phyloP scores from a whole-genome alignment of 2,329 filamentous ascomycete genomes.

The Blastomyces gilchristii region DNA sequence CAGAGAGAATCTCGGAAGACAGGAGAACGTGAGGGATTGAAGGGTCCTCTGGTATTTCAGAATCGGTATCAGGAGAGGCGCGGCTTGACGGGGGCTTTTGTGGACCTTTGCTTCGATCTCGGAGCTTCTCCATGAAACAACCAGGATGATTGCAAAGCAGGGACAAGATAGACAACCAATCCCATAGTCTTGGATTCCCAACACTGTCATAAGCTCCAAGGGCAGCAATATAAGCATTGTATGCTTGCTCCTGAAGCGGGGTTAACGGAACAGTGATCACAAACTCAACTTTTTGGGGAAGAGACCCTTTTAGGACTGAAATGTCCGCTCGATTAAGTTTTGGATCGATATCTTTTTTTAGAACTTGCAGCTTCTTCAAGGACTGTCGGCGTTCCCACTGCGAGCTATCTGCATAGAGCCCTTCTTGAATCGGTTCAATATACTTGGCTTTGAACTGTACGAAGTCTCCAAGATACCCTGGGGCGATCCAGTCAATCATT shows the following conservation, averaged over 20 bases:
- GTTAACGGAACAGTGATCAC: slow-evolving; percentile 65
- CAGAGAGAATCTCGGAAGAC: slow-evolving; percentile 13
- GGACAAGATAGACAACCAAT: slow-evolving; percentile 44
- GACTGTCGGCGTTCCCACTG: slow-evolving; percentile 46
- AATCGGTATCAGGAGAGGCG: slow-evolving; percentile 12
- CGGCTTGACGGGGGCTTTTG: slow-evolving; percentile 2
- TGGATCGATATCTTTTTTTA: slow-evolving; percentile 62
- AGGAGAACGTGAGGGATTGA: slow-evolving; percentile 11
- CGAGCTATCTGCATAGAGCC: slow-evolving; percentile 57
- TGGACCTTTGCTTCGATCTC: slow-evolving; percentile 21
- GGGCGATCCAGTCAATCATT: slow-evolving; percentile 83
- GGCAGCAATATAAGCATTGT: slow-evolving; percentile 44
- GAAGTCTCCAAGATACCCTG: slow-evolving; percentile 60
- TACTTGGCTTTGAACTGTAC: slow-evolving; percentile 62
- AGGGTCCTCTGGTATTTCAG: slow-evolving; percentile 11
- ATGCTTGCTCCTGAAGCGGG: slow-evolving; percentile 52
- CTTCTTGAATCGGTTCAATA: slow-evolving; percentile 60
- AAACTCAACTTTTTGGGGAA: slow-evolving; percentile 72
- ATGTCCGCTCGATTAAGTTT: slow-evolving; percentile 71
- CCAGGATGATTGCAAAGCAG: slow-evolving; percentile 51
- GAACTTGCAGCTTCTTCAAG: slow-evolving; percentile 56
- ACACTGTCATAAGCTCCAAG: slow-evolving; percentile 28
- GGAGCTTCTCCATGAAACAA: slow-evolving; percentile 43
- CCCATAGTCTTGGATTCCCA: slow-evolving; percentile 40
- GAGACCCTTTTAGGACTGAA: slow-evolving; percentile 51